Percentiles rank a stretch among this genome's conserved stretches.
These are phyloP conservation scores for Kwoniella shivajii DNA, from an alignment of 1,284 basidiomycete genomes.

Conservation along the genomic window DNA sequence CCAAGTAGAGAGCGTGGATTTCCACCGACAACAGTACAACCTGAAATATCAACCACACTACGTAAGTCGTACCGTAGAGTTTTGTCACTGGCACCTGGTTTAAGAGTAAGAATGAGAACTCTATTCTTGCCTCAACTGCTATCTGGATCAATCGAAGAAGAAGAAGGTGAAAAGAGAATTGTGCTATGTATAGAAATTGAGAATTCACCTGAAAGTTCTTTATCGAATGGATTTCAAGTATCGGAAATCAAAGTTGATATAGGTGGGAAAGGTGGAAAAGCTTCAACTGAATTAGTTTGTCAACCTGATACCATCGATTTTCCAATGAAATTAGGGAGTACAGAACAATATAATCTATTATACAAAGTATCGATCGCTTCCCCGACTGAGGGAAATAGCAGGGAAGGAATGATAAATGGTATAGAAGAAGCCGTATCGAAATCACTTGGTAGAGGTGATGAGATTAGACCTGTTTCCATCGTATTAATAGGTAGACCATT, in stretches of 20 bases:
- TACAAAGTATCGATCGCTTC: constrained; percentile 67
- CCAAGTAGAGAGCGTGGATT: constrained; percentile 22
- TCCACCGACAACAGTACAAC: constrained; percentile 13
- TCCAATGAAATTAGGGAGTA: constrained; percentile 67
- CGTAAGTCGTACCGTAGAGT: constrained; percentile 83
- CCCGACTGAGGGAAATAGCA: not conserved
- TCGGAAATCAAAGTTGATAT: constrained; percentile 71
- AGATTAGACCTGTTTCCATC: constrained; percentile 75
- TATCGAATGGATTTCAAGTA: constrained; percentile 64
- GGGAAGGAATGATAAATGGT: constrained; percentile 4
- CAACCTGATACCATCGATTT: constrained; percentile 60
- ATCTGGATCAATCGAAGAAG: constrained; percentile 60
- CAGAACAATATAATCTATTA: constrained; percentile 81
- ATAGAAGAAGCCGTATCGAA: constrained; percentile 23
- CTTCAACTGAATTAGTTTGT: constrained; percentile 57
- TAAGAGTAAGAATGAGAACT: constrained; percentile 83
- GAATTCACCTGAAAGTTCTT: constrained; percentile 32
- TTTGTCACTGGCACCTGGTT: constrained; percentile 72
- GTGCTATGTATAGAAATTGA: constrained; percentile 84
- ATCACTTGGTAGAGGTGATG: constrained; percentile 53
- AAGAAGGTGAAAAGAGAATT: constrained; percentile 76
- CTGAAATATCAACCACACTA: constrained; percentile 58
- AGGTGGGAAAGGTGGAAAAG: constrained; percentile 71
- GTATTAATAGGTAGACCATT: constrained; percentile 72
- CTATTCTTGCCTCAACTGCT: constrained; percentile 77